phyloP scores from a whole-genome alignment of 2,329 filamentous ascomycete genomes.

The Trichoderma sp. region DNA sequence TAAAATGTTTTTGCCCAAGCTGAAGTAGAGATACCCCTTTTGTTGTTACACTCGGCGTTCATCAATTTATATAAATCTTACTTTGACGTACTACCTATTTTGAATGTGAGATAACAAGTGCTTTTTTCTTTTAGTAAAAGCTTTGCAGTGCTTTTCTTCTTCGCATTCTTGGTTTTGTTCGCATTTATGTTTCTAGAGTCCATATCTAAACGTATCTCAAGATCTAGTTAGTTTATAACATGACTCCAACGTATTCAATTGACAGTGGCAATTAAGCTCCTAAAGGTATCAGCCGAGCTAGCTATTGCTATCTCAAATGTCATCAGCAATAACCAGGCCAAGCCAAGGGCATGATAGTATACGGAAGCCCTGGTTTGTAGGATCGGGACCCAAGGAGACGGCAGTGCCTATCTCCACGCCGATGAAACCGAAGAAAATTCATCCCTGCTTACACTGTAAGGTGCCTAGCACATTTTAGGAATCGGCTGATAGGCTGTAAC shows the following conservation, averaged over 20 bases:
- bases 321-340: neutral
- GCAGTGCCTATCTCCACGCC: neutral
- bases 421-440: neutral
- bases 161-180: neutral
- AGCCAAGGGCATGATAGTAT: no score
- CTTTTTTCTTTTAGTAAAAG: no score
- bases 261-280: neutral
- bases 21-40: conserved; percentile 9
- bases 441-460: neutral
- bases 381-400: neutral
- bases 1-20: neutral
- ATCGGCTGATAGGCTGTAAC: neutral
- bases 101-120: neutral
- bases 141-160: no score
- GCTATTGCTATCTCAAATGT: neutral
- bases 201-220: no score
- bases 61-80: neutral
- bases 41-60: neutral
- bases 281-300: neutral
- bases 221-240: neutral
- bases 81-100: neutral
- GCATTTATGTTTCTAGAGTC: no score
- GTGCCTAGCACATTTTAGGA: neutral
- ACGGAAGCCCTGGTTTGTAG: neutral
- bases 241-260: neutral